Base-by-base conservation (phyloP, 352 stramenopile species). In the Phytophthora pistaciae region DNA sequence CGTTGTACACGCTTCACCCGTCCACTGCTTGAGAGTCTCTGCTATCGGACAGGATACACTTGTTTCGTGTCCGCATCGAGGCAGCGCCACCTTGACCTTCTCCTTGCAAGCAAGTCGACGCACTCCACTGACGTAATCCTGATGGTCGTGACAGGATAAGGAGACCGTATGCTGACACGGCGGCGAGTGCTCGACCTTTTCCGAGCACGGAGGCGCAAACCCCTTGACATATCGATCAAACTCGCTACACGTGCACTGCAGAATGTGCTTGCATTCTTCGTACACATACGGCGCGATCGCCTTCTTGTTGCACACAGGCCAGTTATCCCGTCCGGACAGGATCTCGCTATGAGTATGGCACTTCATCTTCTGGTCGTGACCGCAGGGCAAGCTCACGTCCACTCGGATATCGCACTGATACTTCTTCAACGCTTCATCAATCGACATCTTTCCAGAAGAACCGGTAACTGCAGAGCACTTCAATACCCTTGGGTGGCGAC, bases 201-300 rank as follows among this genome's bases (percentile, higher is more conserved):
- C 72, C 14, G 54, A 64, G 60, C 90, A 96, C 1, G 72, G 72
- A 3, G 85, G 85, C n/a, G 81, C 72, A 9, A 63, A 50, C 0
- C 68, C 75, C 38, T 61, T 79, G 11, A 78, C 82, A 27, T 76
- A 91, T 5, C 79, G 75, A 58, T 93, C 77, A 13, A 86, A 91
- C 14, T 94, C 72, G n/a, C 70, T 74, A 46, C 90, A 97, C 2
- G 66, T 88, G 58, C 89, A 92, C n/a, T 72, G 70, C 11, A 81
- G 42, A 52, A 80, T 65, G 56, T 96, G 90, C 56, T 91, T 91
- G 64, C 90, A 97, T 18, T 82, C 78, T 1, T 82, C 66, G 56
- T 95, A 94, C 2, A 94, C 64, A 56, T 79, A 95, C 9, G 90
- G 90, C 3, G 72, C 66, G 33, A 92, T 80, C 1, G 88, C 78